phyloP scores from a whole-genome alignment of 345 rosid genomes.

The Citrus maxima region DNA sequence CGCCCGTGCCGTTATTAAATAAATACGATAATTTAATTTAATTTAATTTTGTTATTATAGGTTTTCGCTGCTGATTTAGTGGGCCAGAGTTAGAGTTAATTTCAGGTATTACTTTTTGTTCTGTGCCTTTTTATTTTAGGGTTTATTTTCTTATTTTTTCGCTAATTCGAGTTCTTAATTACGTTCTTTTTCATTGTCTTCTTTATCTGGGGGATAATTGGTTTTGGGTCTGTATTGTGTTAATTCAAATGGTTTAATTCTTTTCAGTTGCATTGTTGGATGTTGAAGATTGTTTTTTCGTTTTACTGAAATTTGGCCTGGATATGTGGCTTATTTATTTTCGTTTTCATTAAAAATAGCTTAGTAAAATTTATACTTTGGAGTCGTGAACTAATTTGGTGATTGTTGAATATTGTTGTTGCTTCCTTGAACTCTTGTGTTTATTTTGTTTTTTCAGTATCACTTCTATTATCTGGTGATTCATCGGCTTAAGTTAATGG shows the following conservation, averaged over 20 bases:
- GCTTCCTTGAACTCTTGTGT: neutral
- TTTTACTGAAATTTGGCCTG: neutral
- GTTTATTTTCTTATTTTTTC: neutral
- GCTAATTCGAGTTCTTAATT: neutral
- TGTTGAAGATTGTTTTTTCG: neutral
- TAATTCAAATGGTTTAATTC: neutral
- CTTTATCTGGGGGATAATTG: neutral
- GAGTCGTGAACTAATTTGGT: neutral
- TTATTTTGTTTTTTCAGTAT: no score
- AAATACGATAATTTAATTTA: neutral
- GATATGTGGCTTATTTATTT: neutral
- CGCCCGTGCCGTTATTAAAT: neutral
- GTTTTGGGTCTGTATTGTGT: neutral
- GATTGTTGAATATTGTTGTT: neutral
- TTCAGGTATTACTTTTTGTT: constrained; percentile 6
- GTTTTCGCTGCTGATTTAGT: constrained; percentile 11
- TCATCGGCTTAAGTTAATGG: neutral
- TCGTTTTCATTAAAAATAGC: neutral
- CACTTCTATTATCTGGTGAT: neutral
- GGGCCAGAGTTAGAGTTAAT: constrained; percentile 5
- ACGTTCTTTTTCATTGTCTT: neutral
- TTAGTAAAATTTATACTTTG: neutral
- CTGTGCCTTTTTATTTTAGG: neutral
- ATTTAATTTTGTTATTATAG: neutral
- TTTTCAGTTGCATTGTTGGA: neutral